Conservation (phyloP, 176 grass and related monocot species). For the Lolium rigidum region DNA sequence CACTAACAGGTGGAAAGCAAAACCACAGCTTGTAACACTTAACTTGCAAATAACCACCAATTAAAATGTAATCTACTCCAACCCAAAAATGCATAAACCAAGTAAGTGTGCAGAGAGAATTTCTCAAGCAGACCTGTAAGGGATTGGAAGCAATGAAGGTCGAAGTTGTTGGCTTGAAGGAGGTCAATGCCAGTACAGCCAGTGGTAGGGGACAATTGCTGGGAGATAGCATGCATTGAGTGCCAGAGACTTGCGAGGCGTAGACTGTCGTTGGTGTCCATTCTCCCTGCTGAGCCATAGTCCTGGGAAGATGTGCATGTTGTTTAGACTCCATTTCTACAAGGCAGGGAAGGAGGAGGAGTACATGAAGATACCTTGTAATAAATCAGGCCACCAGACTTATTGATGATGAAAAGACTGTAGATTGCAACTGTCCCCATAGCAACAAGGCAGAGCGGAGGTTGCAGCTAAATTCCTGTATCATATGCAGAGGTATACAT, state of each 20-base stretch:
- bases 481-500: conserved; percentile 28
- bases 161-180: conserved; percentile 85
- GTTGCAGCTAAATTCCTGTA: neutral
- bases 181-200: conserved; percentile 89
- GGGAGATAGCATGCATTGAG: conserved; percentile 97
- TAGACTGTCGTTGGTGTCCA: conserved; percentile 94
- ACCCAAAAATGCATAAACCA: neutral
- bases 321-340: conserved; percentile 31
- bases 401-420: conserved; percentile 97
- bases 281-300: conserved; percentile 79
- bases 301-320: conserved; percentile 56
- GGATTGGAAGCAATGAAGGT: conserved; percentile 95
- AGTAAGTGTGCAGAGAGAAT: neutral
- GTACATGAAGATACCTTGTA: conserved; percentile 64
- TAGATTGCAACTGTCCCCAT: conserved; percentile 80
- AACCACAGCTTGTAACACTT: neutral
- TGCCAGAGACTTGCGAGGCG: conserved; percentile 96
- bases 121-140: conserved; percentile 70
- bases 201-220: conserved; percentile 78
- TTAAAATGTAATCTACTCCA: neutral
- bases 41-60: neutral
- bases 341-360: conserved; percentile 23
- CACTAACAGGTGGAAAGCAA: neutral
- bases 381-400: conserved; percentile 95
- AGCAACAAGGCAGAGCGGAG: neutral